A percentile compares a stretch with the other conserved stretches of the same genome.
Conservation (phyloP, 2,329 filamentous ascomycete species). For the Pseudogymnoascus sp. region DNA sequence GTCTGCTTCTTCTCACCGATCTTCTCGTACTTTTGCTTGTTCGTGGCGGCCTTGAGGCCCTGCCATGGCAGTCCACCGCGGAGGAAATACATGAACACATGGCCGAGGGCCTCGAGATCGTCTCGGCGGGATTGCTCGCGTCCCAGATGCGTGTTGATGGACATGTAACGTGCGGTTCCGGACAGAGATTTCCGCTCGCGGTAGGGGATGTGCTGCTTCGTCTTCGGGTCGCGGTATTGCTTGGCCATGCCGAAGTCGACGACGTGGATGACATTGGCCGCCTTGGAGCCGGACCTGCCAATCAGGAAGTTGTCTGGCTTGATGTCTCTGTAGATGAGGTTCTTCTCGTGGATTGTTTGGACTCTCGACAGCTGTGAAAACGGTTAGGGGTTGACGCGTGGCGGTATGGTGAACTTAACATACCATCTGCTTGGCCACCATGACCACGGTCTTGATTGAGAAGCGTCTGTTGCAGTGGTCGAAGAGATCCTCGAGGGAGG, state of each 20-base stretch:
- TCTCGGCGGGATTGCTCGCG: slow-evolving; percentile 93
- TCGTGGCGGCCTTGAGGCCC: slow-evolving; percentile 63
- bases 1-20: slow-evolving; percentile 99
- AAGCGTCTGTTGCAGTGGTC: slow-evolving; percentile 95
- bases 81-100: slow-evolving; percentile 69
- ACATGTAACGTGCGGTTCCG: slow-evolving; percentile 97
- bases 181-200: slow-evolving; percentile 94
- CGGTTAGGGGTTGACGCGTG: background rate
- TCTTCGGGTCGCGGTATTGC: slow-evolving; percentile 97
- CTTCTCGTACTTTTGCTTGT: slow-evolving; percentile 99
- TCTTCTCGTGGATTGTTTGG: slow-evolving; percentile 94
- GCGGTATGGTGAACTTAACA: slow-evolving; percentile 20
- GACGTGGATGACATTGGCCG: slow-evolving; percentile 96
- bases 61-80: slow-evolving; percentile 66
- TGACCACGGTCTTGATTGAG: slow-evolving; percentile 93
- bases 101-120: slow-evolving; percentile 79
- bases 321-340: slow-evolving; percentile 97
- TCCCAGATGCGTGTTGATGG: slow-evolving; percentile 97
- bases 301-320: slow-evolving; percentile 99
- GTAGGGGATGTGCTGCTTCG: slow-evolving; percentile 97
- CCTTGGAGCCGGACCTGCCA: slow-evolving; percentile 81
- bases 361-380: slow-evolving; percentile 68
- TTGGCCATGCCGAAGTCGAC: slow-evolving; percentile 99
- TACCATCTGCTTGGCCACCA: slow-evolving; percentile 99
- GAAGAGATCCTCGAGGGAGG: slow-evolving; percentile 92